These are phyloP conservation scores for Cicer yamashitae DNA, from an alignment of 306 rosid genomes.

Conservation along the genomic window DNA sequence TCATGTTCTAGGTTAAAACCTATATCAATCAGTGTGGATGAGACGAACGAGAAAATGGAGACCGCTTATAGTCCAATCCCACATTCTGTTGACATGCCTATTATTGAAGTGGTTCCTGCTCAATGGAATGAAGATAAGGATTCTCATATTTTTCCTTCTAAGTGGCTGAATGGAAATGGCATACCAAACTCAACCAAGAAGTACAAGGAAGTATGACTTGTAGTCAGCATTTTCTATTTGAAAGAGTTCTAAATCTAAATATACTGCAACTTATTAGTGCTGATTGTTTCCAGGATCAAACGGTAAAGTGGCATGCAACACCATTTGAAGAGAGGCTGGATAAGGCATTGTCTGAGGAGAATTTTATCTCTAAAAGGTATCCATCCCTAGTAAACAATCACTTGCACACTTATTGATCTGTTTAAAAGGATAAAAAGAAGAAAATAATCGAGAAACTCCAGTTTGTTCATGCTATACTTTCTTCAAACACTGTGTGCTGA, in stretches of 20 bases:
- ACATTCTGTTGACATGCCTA: constrained; percentile 67
- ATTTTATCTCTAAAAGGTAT: constrained; percentile 64
- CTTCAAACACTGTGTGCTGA: neutral
- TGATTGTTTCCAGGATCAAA: constrained; percentile 75
- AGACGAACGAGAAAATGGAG: constrained; percentile 43
- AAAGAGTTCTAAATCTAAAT: constrained; percentile 9
- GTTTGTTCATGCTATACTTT: constrained; percentile 24
- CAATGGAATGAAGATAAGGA: constrained; percentile 71
- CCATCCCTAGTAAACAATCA: constrained; percentile 1
- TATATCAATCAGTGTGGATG: constrained; percentile 49
- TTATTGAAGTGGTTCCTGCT: constrained; percentile 77
- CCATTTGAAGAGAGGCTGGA: constrained; percentile 89
- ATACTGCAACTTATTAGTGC: constrained; percentile 26
- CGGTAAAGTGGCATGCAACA: constrained; percentile 95
- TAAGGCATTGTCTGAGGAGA: constrained; percentile 85
- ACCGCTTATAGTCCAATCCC: constrained; percentile 41
- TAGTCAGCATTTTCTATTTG: constrained; percentile 13
- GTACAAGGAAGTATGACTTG: constrained; percentile 77
- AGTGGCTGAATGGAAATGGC: constrained; percentile 87
- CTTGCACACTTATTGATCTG: neutral
- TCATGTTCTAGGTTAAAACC: constrained; percentile 74
- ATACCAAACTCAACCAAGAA: constrained; percentile 91
- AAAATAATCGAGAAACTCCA: neutral
- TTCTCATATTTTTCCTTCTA: constrained; percentile 63
- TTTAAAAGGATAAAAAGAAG: neutral